phyloP scores from a whole-genome alignment of 2,329 filamentous ascomycete genomes.

The Xylaria sp. region DNA sequence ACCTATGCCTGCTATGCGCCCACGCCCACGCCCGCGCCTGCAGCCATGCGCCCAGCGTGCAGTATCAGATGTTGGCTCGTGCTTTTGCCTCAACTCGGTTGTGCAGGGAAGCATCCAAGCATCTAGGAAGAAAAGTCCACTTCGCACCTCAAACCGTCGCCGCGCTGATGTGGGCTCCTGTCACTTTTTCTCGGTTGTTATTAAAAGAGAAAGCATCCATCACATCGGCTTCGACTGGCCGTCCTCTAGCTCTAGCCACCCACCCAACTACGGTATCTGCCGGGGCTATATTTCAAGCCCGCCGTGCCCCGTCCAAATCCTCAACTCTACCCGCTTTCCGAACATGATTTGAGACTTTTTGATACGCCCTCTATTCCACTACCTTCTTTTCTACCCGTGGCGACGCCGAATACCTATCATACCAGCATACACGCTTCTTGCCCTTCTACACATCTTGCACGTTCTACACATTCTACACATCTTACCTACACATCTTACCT shows the following conservation, averaged over 20 bases:
- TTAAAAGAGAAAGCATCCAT: background rate
- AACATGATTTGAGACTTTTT: background rate
- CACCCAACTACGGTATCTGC: background rate
- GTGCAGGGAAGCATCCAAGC: background rate
- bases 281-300: background rate
- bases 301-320: background rate
- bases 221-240: background rate
- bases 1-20: too few species aligned
- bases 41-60: too few species aligned
- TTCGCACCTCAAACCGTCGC: background rate
- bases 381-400: constrained; percentile 20
- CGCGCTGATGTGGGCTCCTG: background rate
- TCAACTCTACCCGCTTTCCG: background rate
- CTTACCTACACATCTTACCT: too few species aligned
- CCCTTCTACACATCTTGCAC: constrained; percentile 14
- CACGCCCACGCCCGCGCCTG: too few species aligned
- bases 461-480: constrained; percentile 9
- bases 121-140: background rate
- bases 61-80: background rate
- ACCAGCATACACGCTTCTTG: constrained; percentile 15
- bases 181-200: background rate
- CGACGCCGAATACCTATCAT: constrained; percentile 27
- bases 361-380: background rate
- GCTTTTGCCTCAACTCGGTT: background rate
- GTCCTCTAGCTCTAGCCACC: too few species aligned